Conservation (phyloP, 1,284 basidiomycete genomes). For the Leccinum cinnamomeum region DNA sequence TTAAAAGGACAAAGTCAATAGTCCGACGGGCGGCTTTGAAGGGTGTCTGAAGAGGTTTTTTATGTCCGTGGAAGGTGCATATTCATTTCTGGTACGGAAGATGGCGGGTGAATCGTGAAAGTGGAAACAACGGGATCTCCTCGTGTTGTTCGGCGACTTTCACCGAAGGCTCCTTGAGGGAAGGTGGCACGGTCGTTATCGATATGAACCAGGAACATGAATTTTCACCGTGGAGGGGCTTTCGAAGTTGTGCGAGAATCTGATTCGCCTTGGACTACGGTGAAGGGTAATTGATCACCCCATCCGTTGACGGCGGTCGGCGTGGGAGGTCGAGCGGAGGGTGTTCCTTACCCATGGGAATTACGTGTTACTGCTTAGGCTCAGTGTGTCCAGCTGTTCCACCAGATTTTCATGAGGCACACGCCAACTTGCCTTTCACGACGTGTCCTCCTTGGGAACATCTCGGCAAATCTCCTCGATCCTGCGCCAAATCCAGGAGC, state of each 20-base stretch:
- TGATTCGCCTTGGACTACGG: conserved; percentile 14
- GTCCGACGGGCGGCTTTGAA: neutral
- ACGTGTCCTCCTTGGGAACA: conserved; percentile 28
- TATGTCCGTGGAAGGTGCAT: neutral
- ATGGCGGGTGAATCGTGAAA: neutral
- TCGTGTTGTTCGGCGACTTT: neutral
- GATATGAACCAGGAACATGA: conserved; percentile 15
- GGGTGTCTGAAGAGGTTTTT: neutral
- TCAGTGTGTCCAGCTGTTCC: conserved; percentile 17
- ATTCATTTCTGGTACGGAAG: conserved; percentile 2
- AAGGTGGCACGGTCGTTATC: conserved; percentile 5
- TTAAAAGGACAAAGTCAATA: neutral
- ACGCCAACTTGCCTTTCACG: conserved; percentile 8
- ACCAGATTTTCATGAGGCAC: conserved; percentile 30
- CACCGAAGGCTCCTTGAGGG: neutral
- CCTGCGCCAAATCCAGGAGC: conserved; percentile 1
- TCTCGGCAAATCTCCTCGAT: conserved; percentile 25
- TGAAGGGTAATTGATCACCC: conserved; percentile 13
- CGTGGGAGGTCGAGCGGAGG: conserved; percentile 18
- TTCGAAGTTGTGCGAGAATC: conserved; percentile 6
- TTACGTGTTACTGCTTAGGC: conserved; percentile 5
- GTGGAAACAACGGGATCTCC: neutral
- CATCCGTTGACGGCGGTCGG: neutral
- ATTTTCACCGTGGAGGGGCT: conserved; percentile 4
- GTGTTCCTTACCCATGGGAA: conserved; percentile 19